Evolutionary conservation across 2,329 filamentous ascomycete genomes (phyloP).

Genomic region (Pyrenophora seminiperda): DNA sequence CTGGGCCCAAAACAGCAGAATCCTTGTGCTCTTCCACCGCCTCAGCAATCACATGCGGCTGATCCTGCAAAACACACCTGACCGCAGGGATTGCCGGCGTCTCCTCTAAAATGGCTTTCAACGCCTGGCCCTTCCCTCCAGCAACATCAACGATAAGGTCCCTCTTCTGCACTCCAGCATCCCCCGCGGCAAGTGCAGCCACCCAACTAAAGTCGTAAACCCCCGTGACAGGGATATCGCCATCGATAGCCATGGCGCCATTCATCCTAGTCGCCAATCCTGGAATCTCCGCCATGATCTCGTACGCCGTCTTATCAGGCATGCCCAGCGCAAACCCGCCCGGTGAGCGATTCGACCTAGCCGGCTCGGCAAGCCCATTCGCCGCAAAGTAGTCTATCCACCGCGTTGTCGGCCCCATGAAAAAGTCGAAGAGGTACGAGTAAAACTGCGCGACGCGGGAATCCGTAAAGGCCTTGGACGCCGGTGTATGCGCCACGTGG

Average conservation of each 20-base stretch:
- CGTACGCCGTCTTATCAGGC: slow-evolving; percentile 15
- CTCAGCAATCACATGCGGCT: slow-evolving; percentile 11
- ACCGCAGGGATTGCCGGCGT: slow-evolving; percentile 6
- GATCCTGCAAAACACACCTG: slow-evolving; percentile 12
- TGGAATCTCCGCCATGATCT: slow-evolving; percentile 11
- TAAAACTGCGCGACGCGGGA: slow-evolving; percentile 8
- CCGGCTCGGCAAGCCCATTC: slow-evolving; percentile 12
- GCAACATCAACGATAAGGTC: slow-evolving; percentile 12
- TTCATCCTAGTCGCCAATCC: slow-evolving; percentile 8
- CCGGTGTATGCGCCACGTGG: slow-evolving; percentile 9
- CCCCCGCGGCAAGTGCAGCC: neutral
- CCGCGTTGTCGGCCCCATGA: slow-evolving; percentile 7
- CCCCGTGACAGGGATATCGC: slow-evolving; percentile 7
- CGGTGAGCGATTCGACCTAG: slow-evolving; percentile 8
- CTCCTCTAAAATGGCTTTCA: slow-evolving; percentile 11
- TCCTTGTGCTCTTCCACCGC: slow-evolving; percentile 7
- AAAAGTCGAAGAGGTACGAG: slow-evolving; percentile 13
- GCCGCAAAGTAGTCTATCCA: slow-evolving; percentile 11
- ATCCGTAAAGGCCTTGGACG: slow-evolving; percentile 9
- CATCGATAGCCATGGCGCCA: slow-evolving; percentile 9
- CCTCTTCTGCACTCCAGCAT: slow-evolving; percentile 3
- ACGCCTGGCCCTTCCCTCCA: slow-evolving; percentile 10
- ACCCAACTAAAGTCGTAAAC: slow-evolving; percentile 15
- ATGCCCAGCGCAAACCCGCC: slow-evolving; percentile 7
- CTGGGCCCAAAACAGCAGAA: slow-evolving; percentile 9